A percentile compares a stretch with the other conserved stretches of the same genome.
Conservation (phyloP, 73 alveolate species). For the Paramecium caudatum region DNA sequence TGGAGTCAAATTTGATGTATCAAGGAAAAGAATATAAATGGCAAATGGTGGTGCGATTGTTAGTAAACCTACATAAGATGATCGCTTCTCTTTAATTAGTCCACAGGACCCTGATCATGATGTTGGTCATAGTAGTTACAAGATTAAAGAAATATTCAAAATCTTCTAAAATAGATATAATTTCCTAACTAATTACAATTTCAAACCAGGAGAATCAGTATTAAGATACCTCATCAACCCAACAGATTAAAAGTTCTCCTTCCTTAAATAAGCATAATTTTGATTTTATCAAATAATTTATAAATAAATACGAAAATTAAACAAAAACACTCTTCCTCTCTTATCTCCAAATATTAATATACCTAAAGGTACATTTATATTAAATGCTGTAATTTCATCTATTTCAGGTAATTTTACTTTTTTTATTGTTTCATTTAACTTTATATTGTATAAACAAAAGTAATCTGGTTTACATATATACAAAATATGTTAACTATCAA, state of each 20-base stretch:
- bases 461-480: slow-evolving; percentile 40
- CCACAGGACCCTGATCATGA: slow-evolving; percentile 83
- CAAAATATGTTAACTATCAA: not conserved
- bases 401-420: not conserved
- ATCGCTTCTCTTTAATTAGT: slow-evolving; percentile 79
- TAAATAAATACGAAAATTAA: slow-evolving; percentile 19
- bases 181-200: slow-evolving; percentile 72
- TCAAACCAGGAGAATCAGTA: slow-evolving; percentile 60
- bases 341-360: not conserved
- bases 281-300: not conserved
- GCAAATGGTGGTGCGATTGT: slow-evolving; percentile 86
- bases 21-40: slow-evolving; percentile 89
- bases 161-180: slow-evolving; percentile 76
- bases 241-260: slow-evolving; percentile 62
- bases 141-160: slow-evolving; percentile 82
- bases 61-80: slow-evolving; percentile 77
- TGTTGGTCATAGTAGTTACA: slow-evolving; percentile 83
- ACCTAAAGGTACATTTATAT: not conserved
- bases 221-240: slow-evolving; percentile 73
- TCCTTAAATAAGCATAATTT: slow-evolving; percentile 35
- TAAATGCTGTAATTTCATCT: slow-evolving; percentile 13
- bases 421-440: not conserved
- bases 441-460: not conserved
- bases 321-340: slow-evolving; percentile 12
- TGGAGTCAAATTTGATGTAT: slow-evolving; percentile 91